Percentiles rank a stretch among this genome's conserved stretches.
Conservation (phyloP, 148 eudicot genomes). For the Tetragonia tetragonoides region DNA sequence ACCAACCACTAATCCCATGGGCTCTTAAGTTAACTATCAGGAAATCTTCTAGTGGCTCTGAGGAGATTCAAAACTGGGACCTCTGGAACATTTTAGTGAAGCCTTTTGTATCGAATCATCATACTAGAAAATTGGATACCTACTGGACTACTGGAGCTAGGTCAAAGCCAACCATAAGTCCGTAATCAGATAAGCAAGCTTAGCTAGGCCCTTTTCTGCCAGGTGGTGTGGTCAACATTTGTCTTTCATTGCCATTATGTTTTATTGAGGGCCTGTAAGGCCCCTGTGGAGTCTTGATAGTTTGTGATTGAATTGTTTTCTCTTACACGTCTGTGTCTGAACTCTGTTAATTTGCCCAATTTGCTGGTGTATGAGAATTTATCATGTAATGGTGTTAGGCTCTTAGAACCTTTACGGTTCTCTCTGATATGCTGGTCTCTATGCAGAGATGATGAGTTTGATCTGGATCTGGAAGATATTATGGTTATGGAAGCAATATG, state of each 20-base stretch:
- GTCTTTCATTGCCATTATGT: background rate
- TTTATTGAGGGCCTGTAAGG: background rate
- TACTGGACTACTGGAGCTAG: background rate
- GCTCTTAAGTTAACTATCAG: too few species aligned
- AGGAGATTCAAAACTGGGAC: too few species aligned
- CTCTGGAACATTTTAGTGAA: too few species aligned
- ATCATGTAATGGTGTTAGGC: background rate
- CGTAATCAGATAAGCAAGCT: background rate
- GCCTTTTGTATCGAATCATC: background rate
- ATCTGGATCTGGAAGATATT: constrained; percentile 89
- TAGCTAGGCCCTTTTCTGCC: background rate
- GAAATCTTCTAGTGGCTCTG: too few species aligned
- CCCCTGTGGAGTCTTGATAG: too few species aligned
- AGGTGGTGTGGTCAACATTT: background rate
- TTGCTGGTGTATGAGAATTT: background rate
- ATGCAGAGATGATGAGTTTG: constrained; percentile 82
- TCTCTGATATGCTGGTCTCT: constrained; percentile 10
- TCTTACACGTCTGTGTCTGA: background rate
- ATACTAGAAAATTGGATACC: background rate
- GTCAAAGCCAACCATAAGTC: background rate
- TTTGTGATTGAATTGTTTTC: too few species aligned
- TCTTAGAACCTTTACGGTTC: background rate
- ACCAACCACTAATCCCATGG: too few species aligned
- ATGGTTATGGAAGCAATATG: constrained; percentile 99
- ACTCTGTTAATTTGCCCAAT: background rate